phyloP scores from a whole-genome alignment of 352 stramenopile species.

The Globisporangium ultimum region DNA sequence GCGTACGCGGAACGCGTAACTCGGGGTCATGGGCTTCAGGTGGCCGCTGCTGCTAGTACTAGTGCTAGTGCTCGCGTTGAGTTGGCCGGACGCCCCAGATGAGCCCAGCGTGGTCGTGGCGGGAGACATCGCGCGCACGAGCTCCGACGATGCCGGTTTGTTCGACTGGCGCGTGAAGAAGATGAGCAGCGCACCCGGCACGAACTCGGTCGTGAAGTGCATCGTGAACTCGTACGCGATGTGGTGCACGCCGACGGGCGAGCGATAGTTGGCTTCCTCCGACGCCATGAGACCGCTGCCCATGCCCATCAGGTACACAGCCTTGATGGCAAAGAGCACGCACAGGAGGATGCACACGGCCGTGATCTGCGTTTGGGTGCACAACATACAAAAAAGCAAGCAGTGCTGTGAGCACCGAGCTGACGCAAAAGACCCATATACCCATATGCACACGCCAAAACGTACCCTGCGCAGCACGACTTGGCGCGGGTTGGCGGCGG shows the following conservation, averaged over 20 bases:
- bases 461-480: constrained; percentile 61
- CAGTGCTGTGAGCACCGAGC: constrained; percentile 7
- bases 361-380: constrained; percentile 43
- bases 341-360: constrained; percentile 70
- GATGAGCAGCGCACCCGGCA: constrained; percentile 61
- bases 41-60: constrained; percentile 26
- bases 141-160: constrained; percentile 14
- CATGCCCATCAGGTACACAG: constrained; percentile 71
- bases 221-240: constrained; percentile 72
- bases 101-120: constrained; percentile 1
- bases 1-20: constrained; percentile 31
- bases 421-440: constrained; percentile 10
- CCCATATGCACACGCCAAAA: neutral
- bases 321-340: constrained; percentile 63
- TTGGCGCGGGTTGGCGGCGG: constrained; percentile 38
- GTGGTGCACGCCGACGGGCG: constrained; percentile 57
- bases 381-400: constrained; percentile 2
- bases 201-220: constrained; percentile 72
- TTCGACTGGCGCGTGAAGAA: constrained; percentile 49
- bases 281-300: constrained; percentile 57
- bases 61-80: neutral
- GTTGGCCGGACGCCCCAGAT: constrained; percentile 14
- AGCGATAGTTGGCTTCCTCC: constrained; percentile 58
- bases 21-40: constrained; percentile 36
- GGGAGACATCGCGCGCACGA: constrained; percentile 22